Base-by-base conservation (phyloP, 805 yeast genomes). In the Ogataea minuta region DNA sequence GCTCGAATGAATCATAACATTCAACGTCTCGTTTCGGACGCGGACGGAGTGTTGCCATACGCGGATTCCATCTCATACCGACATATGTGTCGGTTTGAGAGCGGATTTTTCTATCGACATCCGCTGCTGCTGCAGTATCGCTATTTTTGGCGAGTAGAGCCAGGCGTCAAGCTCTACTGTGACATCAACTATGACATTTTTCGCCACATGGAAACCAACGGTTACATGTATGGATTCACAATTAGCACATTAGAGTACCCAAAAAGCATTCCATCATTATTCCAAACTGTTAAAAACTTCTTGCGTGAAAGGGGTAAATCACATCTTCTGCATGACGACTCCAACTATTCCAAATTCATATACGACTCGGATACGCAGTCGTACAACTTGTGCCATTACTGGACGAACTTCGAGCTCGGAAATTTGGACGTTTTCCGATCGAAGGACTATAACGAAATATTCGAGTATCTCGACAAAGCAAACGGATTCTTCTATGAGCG, bases 81-180 rank as follows among this genome's bases (percentile, higher is more conserved):
- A 62, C 90, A 86, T 60, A 87, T 87, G 96, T 87, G 96, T 60
- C 72, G 96, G 48, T 88, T 74, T 57, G 91, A 86, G 62, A 79
- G 89, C 6, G 96, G 96, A 0, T 83, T 84, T 60, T 88, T 88
- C 62, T 85, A 74, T 68, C 73, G 76, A 55, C 91, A 86, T 57
- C 77, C 77, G 37, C 59, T 83, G 45, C 59, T 88, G 68, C 64
- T 66, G 41, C 79, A 81, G 3, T 87, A 84, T 62, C 84, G 82
- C 44, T 88, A 81, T 71, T 88, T 87, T 67, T 88, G 96, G 96
- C 76, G 96, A 61, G 91, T 88, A 30, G 96, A 88, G 62, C 95
- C 96, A 9, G 85, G 79, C 50, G 77, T 83, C 54, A 74, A 74
- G 57, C 69, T 87, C 45, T 78, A 71, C 58, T 88, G 95, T 69